Conservation (phyloP, 2,329 filamentous ascomycete species). For the Clonostachys byssicola region DNA sequence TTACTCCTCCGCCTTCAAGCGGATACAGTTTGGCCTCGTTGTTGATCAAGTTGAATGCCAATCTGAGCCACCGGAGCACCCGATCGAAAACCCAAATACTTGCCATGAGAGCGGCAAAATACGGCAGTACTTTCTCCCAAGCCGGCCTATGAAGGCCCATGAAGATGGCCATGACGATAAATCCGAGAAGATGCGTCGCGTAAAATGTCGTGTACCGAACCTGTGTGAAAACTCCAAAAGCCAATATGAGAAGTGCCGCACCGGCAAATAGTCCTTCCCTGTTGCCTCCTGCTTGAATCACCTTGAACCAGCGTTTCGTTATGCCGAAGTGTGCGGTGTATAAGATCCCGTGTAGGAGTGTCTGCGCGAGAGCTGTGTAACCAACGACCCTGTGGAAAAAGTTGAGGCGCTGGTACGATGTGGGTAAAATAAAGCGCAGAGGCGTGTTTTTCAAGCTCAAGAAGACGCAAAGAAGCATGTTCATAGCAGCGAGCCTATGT, state of each 20-base stretch:
- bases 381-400: conserved; percentile 39
- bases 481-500: conserved; percentile 37
- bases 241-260: conserved; percentile 28
- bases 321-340: conserved; percentile 22
- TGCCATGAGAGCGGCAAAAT: conserved; percentile 29
- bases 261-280: conserved; percentile 14
- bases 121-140: conserved; percentile 26
- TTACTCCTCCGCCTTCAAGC: conserved; percentile 36
- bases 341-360: conserved; percentile 27
- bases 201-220: conserved; percentile 44
- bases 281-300: neutral
- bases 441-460: conserved; percentile 46
- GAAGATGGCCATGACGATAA: conserved; percentile 30
- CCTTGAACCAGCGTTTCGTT: neutral
- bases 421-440: conserved; percentile 15
- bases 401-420: conserved; percentile 42
- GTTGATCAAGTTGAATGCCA: conserved; percentile 17
- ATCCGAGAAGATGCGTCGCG: conserved; percentile 34
- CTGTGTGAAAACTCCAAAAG: conserved; percentile 22
- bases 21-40: conserved; percentile 15
- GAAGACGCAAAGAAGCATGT: conserved; percentile 31
- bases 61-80: conserved; percentile 25
- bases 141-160: conserved; percentile 37
- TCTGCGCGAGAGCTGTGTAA: conserved; percentile 29
- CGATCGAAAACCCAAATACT: conserved; percentile 39